Conservation (phyloP, 2,329 filamentous ascomycete genomes). For the Orbilia brochopaga region DNA sequence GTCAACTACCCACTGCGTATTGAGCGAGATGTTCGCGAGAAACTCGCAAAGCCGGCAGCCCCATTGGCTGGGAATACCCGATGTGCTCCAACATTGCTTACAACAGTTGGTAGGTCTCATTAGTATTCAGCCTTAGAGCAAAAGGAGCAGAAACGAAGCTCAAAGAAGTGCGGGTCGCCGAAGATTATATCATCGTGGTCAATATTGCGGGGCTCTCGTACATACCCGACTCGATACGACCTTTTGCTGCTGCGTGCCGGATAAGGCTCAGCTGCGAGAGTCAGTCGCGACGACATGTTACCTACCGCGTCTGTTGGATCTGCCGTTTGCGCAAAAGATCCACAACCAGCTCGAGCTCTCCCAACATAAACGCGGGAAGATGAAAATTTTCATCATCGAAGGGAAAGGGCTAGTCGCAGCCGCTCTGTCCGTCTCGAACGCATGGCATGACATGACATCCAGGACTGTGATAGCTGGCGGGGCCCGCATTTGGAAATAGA, state of each 20-base stretch:
- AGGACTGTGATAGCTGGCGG: not conserved
- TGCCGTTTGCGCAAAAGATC: no score
- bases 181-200: conserved; percentile 13
- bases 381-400: no score
- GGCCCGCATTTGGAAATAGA: conserved; percentile 21
- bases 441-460: not conserved
- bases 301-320: not conserved
- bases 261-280: conserved; percentile 19
- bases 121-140: no score
- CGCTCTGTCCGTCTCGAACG: not conserved
- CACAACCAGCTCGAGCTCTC: no score
- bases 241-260: conserved; percentile 10
- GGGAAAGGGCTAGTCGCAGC: no score
- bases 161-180: not conserved
- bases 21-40: no score
- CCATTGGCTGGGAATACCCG: conserved; percentile 2
- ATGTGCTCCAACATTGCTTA: not conserved
- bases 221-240: conserved; percentile 5
- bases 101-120: no score
- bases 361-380: no score
- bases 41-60: not conserved
- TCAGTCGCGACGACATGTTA: conserved; percentile 7
- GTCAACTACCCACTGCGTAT: no score
- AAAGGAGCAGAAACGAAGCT: no score
- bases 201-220: conserved; percentile 11